These are phyloP conservation scores for Scenedesmus sp. DNA, from an alignment of 163 green algal genomes.

Conservation along the genomic window DNA sequence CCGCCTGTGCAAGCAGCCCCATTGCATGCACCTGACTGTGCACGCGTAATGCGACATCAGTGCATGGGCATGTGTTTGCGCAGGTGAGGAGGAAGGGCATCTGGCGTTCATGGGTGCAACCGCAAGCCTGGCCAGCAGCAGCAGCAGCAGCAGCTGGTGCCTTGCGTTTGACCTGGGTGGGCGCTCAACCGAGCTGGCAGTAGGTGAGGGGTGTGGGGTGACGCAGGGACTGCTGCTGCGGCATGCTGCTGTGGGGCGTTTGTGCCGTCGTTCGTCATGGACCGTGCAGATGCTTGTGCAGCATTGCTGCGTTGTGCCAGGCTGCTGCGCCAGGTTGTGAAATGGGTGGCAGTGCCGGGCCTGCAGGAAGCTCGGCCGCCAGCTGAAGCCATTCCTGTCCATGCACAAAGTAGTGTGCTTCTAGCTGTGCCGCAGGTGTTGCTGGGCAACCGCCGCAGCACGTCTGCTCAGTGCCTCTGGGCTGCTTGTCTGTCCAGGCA, in stretches of 20 bases:
- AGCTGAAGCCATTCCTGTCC: not conserved
- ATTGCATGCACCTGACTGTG: not conserved
- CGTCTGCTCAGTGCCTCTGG: not conserved
- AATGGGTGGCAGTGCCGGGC: not conserved
- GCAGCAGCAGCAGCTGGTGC: conserved; percentile 4
- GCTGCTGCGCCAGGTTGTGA: not conserved
- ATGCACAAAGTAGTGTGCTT: too few relatives aligned
- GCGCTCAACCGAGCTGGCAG: conserved; percentile 41
- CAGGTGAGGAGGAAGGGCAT: conserved; percentile 18
- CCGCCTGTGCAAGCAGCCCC: not conserved
- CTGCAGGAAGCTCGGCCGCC: too few relatives aligned
- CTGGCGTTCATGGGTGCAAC: conserved; percentile 32
- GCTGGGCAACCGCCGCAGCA: not conserved
- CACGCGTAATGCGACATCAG: too few relatives aligned
- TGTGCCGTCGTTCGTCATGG: too few relatives aligned
- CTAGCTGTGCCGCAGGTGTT: not conserved
- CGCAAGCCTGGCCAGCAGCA: not conserved
- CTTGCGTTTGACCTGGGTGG: conserved; percentile 42
- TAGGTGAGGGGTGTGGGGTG: conserved; percentile 11
- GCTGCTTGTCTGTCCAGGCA: conserved; percentile 19
- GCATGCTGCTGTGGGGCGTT: too few relatives aligned
- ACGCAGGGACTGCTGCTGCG: not conserved
- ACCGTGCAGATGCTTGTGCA: too few relatives aligned
- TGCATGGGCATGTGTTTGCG: too few relatives aligned
- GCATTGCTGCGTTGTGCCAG: not conserved